Evolutionary conservation across 352 stramenopile species (phyloP), one percentile per base, ranked within the genome.

Genomic region (Globisporangium cederbergense): DNA sequence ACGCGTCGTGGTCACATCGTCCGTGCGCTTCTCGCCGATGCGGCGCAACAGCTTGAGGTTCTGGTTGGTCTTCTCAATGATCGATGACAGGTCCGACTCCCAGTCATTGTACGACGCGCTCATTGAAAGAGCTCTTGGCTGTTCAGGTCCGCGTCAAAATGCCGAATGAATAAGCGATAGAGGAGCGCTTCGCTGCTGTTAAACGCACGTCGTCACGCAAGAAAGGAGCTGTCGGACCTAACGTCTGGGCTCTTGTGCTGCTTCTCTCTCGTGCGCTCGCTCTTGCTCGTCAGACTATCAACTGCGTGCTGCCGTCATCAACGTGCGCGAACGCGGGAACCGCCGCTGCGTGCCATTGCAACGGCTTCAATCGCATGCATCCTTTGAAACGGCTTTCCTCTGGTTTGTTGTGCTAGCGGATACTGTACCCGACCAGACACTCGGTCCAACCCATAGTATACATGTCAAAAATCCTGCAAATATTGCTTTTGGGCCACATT

Each of bases 51-150:
- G 74, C 71, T 91, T 91, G 59, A 93, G 78, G 73, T 93, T 95
- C 64, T 90, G 86, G 68, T 92, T 94, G 60, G 86, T 94, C 73
- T 94, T 92, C 62, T 94, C 86, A 54, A 94, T 92, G 80, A 92
- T 92, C 13, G 86, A 91, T 51, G 85, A 88, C 57, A 95, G 66
- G 60, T 95, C 86, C 58, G 81, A 82, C 67, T 95, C 83, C 86
- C 86, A 95, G 38, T 89, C 83, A 62, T 86, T 81, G 65, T 80
- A 82, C 20, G 62, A 71, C 47, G 58, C 72, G 67, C 79, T 91
- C 81, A 92, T 92, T 25, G 13, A 30, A 30, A 40, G 28, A 28
- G 14, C 22, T 20, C 20, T n/a, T 40, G 22, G 32, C 8, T 58
- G 36, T 56, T 30, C 25, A 30, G 50, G 5, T 18, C 4, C 50